Evolutionary conservation across 352 stramenopile genomes (phyloP).

Genomic region (Phytophthora ramorum): DNA sequence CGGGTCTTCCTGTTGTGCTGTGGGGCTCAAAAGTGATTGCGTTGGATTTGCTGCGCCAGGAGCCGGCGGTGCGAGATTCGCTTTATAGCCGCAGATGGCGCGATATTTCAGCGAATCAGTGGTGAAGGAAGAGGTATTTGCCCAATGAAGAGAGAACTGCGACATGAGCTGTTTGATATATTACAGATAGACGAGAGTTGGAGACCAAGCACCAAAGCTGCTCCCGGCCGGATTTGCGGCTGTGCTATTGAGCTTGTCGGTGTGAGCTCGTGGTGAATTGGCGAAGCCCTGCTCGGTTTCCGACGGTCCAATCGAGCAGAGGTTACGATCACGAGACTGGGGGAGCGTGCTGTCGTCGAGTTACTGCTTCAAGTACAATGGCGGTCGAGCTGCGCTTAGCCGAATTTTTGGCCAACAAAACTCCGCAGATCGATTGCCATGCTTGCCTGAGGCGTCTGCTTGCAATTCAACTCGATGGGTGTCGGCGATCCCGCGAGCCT

Average conservation of each 20-base stretch:
- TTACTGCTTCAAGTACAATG: not conserved
- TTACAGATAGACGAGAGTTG: constrained; percentile 7
- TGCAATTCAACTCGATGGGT: constrained; percentile 5
- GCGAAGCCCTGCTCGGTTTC: too few relatives aligned
- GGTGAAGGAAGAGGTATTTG: not conserved
- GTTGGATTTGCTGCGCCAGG: not conserved
- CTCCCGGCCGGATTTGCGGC: not conserved
- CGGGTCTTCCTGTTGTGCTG: not conserved
- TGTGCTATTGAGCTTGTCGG: not conserved
- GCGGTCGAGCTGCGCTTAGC: not conserved
- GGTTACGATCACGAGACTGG: too few relatives aligned
- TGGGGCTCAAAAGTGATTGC: constrained; percentile 10
- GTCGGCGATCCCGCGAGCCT: constrained; percentile 7
- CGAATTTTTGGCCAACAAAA: too few relatives aligned
- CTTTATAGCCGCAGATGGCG: not conserved
- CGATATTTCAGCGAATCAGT: constrained; percentile 8
- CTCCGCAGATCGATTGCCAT: too few relatives aligned
- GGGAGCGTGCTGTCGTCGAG: too few relatives aligned
- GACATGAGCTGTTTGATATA: not conserved
- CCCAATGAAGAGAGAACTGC: not conserved
- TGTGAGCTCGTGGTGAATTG: not conserved
- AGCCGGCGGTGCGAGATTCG: constrained; percentile 12
- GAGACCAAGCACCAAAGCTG: constrained; percentile 15
- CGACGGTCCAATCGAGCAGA: too few relatives aligned
- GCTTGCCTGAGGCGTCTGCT: too few relatives aligned